These are phyloP conservation scores for Pestalotiopsis sp. DNA, from an alignment of 2,329 filamentous ascomycete species.

Conservation along the genomic window DNA sequence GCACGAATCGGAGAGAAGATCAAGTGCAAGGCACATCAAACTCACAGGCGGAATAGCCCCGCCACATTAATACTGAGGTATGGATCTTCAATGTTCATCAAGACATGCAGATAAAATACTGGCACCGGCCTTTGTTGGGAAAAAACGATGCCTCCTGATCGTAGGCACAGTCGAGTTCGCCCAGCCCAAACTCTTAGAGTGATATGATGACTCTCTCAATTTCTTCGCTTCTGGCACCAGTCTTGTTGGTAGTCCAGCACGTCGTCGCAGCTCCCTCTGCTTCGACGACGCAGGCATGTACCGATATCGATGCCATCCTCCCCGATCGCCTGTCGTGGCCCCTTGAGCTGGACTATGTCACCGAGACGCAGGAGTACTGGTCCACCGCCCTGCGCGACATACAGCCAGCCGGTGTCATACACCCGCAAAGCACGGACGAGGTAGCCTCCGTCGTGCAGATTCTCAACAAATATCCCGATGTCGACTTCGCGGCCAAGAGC, in stretches of 20 bases:
- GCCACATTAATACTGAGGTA: neutral
- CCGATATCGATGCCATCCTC: constrained; percentile 13
- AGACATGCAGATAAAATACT: neutral
- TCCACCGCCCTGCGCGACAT: constrained; percentile 29
- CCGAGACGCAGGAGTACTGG: constrained; percentile 29
- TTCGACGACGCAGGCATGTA: constrained; percentile 16
- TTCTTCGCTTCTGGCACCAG: neutral
- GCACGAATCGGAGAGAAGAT: neutral
- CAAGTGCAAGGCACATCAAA: neutral
- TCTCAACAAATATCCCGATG: constrained; percentile 29
- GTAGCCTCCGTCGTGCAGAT: constrained; percentile 32
- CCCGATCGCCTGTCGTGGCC: constrained; percentile 13
- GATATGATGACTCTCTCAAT: neutral
- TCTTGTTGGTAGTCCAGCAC: neutral
- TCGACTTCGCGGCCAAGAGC: constrained; percentile 36
- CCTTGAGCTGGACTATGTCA: constrained; percentile 7
- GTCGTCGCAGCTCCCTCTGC: constrained; percentile 1
- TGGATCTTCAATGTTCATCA: neutral
- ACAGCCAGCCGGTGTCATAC: constrained; percentile 35
- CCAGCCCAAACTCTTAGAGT: neutral
- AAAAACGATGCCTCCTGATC: neutral
- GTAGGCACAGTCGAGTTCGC: neutral
- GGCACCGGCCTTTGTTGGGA: neutral
- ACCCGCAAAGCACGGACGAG: constrained; percentile 31
- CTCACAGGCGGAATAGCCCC: neutral